A percentile compares a stretch with the other conserved stretches of the same genome.
These are phyloP conservation scores for Onygenales sp. DNA, from an alignment of 2,329 filamentous ascomycete species.

Conservation along the genomic window DNA sequence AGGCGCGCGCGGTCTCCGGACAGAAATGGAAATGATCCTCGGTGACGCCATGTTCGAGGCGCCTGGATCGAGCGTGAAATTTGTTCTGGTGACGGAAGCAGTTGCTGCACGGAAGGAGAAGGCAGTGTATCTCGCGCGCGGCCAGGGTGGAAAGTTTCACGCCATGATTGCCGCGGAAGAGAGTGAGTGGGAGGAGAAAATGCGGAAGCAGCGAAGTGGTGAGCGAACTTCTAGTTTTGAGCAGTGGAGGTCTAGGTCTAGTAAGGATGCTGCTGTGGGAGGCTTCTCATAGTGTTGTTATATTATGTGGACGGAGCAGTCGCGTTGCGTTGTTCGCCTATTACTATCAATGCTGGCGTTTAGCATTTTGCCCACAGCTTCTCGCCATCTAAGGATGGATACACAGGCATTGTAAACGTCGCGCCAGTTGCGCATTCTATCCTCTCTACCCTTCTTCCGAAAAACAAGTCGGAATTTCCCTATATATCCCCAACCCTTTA, in stretches of 20 bases:
- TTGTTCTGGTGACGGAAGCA: conserved; percentile 62
- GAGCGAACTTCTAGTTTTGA: conserved; percentile 29
- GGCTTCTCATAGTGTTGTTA: conserved; percentile 5
- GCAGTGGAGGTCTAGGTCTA: conserved; percentile 34
- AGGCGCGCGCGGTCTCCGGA: conserved; percentile 68
- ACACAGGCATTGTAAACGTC: too few relatives aligned
- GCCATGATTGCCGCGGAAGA: conserved; percentile 42
- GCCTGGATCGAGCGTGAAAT: conserved; percentile 55
- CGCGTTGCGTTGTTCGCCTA: neutral
- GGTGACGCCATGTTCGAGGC: conserved; percentile 75
- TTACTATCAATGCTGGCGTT: neutral
- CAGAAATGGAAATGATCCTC: conserved; percentile 69
- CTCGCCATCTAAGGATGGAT: too few relatives aligned
- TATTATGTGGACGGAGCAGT: neutral
- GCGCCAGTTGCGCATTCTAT: too few relatives aligned
- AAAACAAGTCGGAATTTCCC: too few relatives aligned
- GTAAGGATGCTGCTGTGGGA: conserved; percentile 19
- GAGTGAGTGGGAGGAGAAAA: conserved; percentile 38
- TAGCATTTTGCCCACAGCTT: too few relatives aligned
- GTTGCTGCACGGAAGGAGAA: conserved; percentile 55
- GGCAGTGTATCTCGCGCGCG: conserved; percentile 42
- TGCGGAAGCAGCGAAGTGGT: conserved; percentile 21
- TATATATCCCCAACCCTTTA: too few relatives aligned
- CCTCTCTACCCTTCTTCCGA: too few relatives aligned
- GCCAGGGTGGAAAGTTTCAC: conserved; percentile 43